Evolutionary conservation across 2,329 filamentous ascomycete genomes (phyloP), one percentile per base, ranked within the genome.

Genomic region (Clathrospora elynae): DNA sequence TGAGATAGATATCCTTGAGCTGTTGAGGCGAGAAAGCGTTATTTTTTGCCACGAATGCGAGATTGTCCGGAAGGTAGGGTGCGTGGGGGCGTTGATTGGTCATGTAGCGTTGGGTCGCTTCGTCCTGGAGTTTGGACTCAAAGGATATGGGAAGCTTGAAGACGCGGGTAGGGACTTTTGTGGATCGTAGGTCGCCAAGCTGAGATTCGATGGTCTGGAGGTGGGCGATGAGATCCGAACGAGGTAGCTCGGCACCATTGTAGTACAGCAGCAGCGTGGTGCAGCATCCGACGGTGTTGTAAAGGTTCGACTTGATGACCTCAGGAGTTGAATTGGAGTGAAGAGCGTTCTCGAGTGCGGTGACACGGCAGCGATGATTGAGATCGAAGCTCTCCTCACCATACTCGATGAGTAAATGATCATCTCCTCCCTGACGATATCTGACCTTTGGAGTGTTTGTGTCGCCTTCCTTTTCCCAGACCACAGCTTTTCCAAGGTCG

Each of bases 41-140:
- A 60, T 79, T 80, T 49, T 75, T 75, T 1, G 78, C 77, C 1
- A 74, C 71, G 42, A 85, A 86, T 1, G 78, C 73, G 26, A 84
- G 72, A 39, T 85, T 85, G 51, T 81, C 79, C 0, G 83, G 83
- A 0, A 86, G 71, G 57, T 83, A 86, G 0, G 80, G 76, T 0
- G 83, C 83, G 34, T 82, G 76, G 1, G 78, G 75, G 5, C 83
- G 75, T 49, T 84, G 81, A 1, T 81, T 85, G 16, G 79, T 78
- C 59, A 78, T 78, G 62, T 86, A 86, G 3, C 83, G 75, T 31
- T 79, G 69, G 1, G 83, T 75, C 0, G 82, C 82, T 22, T 79
- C 75, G 13, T 73, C 60, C 47, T 75, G 72, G 11, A 69, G 66
- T 42, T 70, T 70, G 28, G 65, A 71, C 28, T 73, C 67, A 53